Conservation (phyloP, 345 rosid species). For the Corymbia maculata region DNA sequence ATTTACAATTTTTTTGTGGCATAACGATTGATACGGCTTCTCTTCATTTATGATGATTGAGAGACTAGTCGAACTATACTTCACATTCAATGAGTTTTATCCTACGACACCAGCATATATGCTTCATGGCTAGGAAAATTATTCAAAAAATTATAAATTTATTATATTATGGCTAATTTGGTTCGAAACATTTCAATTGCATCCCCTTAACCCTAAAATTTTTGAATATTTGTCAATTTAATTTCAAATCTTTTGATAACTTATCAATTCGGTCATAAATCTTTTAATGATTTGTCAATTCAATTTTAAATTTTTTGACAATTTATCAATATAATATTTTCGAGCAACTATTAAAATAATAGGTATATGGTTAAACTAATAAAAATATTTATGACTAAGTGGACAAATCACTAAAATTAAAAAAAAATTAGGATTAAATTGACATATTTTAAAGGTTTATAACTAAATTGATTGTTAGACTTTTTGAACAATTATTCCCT, state of each 20-base stretch:
- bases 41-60: neutral
- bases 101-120: neutral
- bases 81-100: neutral
- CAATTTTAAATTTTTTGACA: fast-evolving
- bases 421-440: too few relatives aligned
- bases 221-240: too few relatives aligned
- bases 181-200: too few relatives aligned
- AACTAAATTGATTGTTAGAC: fast-evolving
- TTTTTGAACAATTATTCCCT: too few relatives aligned
- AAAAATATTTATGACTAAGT: neutral
- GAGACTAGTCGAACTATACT: neutral
- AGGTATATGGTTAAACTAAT: too few relatives aligned
- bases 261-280: fast-evolving
- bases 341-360: neutral
- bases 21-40: neutral
- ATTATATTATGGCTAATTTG: too few relatives aligned
- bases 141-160: neutral
- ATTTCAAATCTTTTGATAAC: too few relatives aligned
- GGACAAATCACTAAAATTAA: neutral
- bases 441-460: too few relatives aligned
- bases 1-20: neutral
- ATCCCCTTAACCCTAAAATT: too few relatives aligned
- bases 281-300: too few relatives aligned
- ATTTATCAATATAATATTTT: too few relatives aligned
- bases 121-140: neutral